Evolutionary conservation across 106 monocot species (phyloP), one percentile per base, ranked within the genome.

Genomic region (Triglochin maritima): DNA sequence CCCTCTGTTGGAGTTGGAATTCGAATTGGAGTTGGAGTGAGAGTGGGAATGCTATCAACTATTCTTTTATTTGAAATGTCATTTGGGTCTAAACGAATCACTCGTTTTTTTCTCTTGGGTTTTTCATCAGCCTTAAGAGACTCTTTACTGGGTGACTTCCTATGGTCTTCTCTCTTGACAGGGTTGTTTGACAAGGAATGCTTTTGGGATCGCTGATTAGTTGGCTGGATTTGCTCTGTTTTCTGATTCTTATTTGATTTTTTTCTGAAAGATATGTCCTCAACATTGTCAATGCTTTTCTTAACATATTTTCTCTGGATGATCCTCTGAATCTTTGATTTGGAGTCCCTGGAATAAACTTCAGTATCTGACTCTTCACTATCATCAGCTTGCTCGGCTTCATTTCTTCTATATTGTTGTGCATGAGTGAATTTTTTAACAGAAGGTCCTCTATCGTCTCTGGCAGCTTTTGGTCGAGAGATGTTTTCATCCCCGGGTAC

Each of bases 61-160:
- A 87, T 61, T 71, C 91, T 47, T 73, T 91, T 91, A 71, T 87
- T 91, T 47, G 91, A 91, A 29, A 71, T 65, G 61, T 91, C 91
- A 79, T 77, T 78, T 4, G 81, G 87, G 66, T 91, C 82, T 56
- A 91, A 52, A 65, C 77, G 84, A 14, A 89, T 89, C 7, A 73
- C 74, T 61, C 87, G 60, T 59, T 80, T 91, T 46, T 65, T 82
- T 58, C 75, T 90, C 78, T 82, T 82, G 5, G 54, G 65, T 4
- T 59, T 74, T 70, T 55, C 63, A 69, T 8, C 49, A 56, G 45
- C 49, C 57, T 47, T 84, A 9, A 12, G 77, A 66, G 78, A 52
- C 13, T 69, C 73, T 54, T 69, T 74, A 56, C 49, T 64, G 10
- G 56, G 64, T 59, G 70, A 11, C 66, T 76, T 87, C 63, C 68